These are phyloP conservation scores for Tolypocladium sp. DNA, from an alignment of 2,329 filamentous ascomycete genomes.

Conservation along the genomic window DNA sequence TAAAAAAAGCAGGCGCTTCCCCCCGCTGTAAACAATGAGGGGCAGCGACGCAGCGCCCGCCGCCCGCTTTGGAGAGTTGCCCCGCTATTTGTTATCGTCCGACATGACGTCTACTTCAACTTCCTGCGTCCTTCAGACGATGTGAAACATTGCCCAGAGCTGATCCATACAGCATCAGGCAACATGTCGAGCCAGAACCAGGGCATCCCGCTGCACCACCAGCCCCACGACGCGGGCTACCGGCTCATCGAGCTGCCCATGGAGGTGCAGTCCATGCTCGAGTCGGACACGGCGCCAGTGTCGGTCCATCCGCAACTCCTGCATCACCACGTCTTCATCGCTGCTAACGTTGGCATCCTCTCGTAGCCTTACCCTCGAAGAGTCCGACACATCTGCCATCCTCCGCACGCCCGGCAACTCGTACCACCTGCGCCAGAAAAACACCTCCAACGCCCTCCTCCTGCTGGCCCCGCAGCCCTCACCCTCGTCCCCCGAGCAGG, in stretches of 20 bases:
- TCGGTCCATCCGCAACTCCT: slow-evolving; percentile 21
- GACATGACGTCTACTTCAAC: too few species aligned
- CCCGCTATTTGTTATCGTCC: background rate
- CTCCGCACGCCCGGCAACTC: slow-evolving; percentile 41
- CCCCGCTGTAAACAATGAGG: background rate
- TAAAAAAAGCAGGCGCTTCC: background rate
- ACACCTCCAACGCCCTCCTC: slow-evolving; percentile 58
- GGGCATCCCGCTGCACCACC: slow-evolving; percentile 42
- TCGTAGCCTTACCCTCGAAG: slow-evolving; percentile 36
- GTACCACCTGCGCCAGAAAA: slow-evolving; percentile 55
- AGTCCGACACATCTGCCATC: slow-evolving; percentile 39
- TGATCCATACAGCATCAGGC: background rate
- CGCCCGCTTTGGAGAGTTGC: too few species aligned
- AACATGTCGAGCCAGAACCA: slow-evolving; percentile 36
- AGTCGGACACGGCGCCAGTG: slow-evolving; percentile 43
- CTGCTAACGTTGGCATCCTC: background rate
- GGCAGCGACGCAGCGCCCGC: too few species aligned
- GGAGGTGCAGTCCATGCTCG: slow-evolving; percentile 46
- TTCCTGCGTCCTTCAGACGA: too few species aligned
- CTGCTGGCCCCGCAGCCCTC: slow-evolving; percentile 31
- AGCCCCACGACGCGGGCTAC: slow-evolving; percentile 40
- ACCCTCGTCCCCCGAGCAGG: slow-evolving; percentile 15
- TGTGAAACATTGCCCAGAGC: too few species aligned
- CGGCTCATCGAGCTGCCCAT: slow-evolving; percentile 54
- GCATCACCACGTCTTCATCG: background rate